Percentiles rank a stretch among this genome's conserved stretches.
Evolutionary conservation across 2,329 filamentous ascomycete species (phyloP).

Genomic region (Cryphonectria radicalis): DNA sequence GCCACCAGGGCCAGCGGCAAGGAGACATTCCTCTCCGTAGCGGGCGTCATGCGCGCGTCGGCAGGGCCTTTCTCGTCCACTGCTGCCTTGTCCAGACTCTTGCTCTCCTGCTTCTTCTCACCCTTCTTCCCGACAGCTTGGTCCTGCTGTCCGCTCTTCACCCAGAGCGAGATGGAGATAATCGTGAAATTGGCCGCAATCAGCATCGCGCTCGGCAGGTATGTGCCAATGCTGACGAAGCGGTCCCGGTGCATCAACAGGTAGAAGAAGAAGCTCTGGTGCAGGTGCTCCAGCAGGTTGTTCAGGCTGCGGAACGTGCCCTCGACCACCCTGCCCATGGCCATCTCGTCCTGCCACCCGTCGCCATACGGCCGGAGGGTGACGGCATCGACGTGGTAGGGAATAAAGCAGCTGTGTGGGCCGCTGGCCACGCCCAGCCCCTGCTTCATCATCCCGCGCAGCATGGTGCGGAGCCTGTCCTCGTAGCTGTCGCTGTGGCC

Average conservation of each 20-base stretch:
- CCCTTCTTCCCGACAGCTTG: slow-evolving; percentile 27
- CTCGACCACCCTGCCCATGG: slow-evolving; percentile 85
- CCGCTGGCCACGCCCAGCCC: slow-evolving; percentile 87
- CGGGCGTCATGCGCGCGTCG: slow-evolving; percentile 27
- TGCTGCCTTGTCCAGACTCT: slow-evolving; percentile 35
- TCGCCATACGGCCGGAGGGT: slow-evolving; percentile 88
- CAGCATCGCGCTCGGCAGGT: slow-evolving; percentile 96
- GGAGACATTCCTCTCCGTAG: slow-evolving; percentile 68
- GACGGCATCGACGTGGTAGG: slow-evolving; percentile 95
- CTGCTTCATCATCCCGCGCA: slow-evolving; percentile 91
- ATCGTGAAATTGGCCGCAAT: slow-evolving; percentile 94
- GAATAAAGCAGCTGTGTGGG: slow-evolving; percentile 93
- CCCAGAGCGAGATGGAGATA: slow-evolving; percentile 92
- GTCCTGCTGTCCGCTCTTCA: slow-evolving; percentile 71
- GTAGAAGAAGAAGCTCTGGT: slow-evolving; percentile 99
- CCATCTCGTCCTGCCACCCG: slow-evolving; percentile 98
- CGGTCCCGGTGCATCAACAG: slow-evolving; percentile 87
- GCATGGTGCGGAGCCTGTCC: slow-evolving; percentile 83
- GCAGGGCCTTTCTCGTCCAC: slow-evolving; percentile 39
- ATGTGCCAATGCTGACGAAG: slow-evolving; percentile 98
- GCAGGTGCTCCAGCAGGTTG: slow-evolving; percentile 93
- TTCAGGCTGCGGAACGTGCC: slow-evolving; percentile 92
- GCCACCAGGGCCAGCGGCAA: slow-evolving; percentile 75
- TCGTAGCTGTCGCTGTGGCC: slow-evolving; percentile 77
- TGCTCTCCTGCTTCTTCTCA: slow-evolving; percentile 39